Conservation (phyloP, 108 stramenopile genomes). For the Aurantiochytrium sp. region DNA sequence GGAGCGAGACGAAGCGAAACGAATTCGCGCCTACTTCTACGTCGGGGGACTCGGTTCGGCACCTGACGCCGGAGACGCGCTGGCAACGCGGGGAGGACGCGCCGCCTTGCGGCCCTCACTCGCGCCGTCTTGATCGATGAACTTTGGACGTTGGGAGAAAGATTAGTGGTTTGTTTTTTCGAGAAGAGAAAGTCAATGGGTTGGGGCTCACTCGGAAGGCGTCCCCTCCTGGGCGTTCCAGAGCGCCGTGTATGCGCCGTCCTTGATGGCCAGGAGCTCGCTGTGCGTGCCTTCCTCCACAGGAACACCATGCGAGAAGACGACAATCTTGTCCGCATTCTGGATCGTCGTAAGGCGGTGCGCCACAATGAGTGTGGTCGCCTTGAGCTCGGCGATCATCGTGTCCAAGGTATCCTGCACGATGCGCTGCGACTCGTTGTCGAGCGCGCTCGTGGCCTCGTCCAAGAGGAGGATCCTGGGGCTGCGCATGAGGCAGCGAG, state of each 20-base stretch:
- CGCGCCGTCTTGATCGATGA: too few relatives aligned
- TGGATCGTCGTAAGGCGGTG: slow-evolving; percentile 51
- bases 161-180: too few relatives aligned
- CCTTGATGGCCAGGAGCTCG: slow-evolving; percentile 43
- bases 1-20: too few relatives aligned
- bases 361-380: slow-evolving; percentile 51
- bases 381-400: neutral
- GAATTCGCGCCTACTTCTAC: too few relatives aligned
- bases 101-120: too few relatives aligned
- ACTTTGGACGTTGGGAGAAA: too few relatives aligned
- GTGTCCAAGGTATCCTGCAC: slow-evolving; percentile 48
- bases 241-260: slow-evolving; percentile 1
- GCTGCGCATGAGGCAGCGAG: slow-evolving; percentile 66
- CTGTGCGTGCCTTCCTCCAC: slow-evolving; percentile 41
- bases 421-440: slow-evolving; percentile 47
- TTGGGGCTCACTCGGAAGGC: neutral
- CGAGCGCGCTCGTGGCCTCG: slow-evolving; percentile 69
- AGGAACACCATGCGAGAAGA: slow-evolving; percentile 38
- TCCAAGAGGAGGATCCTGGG: slow-evolving; percentile 73
- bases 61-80: neutral
- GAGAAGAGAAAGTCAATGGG: too few relatives aligned
- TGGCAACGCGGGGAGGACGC: too few relatives aligned
- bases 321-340: slow-evolving; percentile 46
- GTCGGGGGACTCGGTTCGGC: neutral
- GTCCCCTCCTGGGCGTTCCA: neutral